A percentile compares a stretch with the other conserved stretches of the same genome.
phyloP scores from a whole-genome alignment of 768 basidiomycete species.

The Suillus luteus region DNA sequence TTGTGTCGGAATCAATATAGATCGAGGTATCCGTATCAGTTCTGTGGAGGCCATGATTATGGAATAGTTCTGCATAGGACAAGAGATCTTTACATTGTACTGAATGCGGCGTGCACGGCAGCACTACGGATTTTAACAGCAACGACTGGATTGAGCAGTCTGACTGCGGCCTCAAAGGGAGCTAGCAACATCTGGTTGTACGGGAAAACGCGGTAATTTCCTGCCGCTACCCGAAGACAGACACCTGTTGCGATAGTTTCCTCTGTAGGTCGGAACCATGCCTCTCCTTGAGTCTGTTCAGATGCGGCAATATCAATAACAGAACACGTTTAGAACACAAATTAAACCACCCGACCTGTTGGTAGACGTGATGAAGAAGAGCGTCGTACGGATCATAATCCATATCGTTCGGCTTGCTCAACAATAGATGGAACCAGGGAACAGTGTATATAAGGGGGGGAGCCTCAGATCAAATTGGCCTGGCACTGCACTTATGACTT shows the following conservation, averaged over 20 bases:
- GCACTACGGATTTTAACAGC: slow-evolving; percentile 80
- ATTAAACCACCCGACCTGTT: slow-evolving; percentile 49
- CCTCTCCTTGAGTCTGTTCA: slow-evolving; percentile 73
- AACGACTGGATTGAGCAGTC: slow-evolving; percentile 76
- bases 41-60: slow-evolving; percentile 35
- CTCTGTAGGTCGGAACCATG: slow-evolving; percentile 84
- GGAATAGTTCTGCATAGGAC: slow-evolving; percentile 21
- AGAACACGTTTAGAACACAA: not conserved
- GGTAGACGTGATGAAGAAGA: slow-evolving; percentile 78
- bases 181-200: slow-evolving; percentile 75
- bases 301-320: not conserved
- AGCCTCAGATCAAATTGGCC: not conserved
- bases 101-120: slow-evolving; percentile 77
- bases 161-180: slow-evolving; percentile 79
- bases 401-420: slow-evolving; percentile 37
- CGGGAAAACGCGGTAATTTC: slow-evolving; percentile 78
- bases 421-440: not conserved
- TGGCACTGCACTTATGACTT: not conserved
- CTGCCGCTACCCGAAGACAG: slow-evolving; percentile 67
- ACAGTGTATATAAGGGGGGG: slow-evolving; percentile 14
- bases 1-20: slow-evolving; percentile 75
- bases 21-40: slow-evolving; percentile 55
- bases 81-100: slow-evolving; percentile 50
- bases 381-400: slow-evolving; percentile 84
- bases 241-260: slow-evolving; percentile 78